Evolutionary conservation across 2,329 filamentous ascomycete species (phyloP), one percentile per base, ranked within the genome.

Genomic region (Dactylonectria macrodidyma): DNA sequence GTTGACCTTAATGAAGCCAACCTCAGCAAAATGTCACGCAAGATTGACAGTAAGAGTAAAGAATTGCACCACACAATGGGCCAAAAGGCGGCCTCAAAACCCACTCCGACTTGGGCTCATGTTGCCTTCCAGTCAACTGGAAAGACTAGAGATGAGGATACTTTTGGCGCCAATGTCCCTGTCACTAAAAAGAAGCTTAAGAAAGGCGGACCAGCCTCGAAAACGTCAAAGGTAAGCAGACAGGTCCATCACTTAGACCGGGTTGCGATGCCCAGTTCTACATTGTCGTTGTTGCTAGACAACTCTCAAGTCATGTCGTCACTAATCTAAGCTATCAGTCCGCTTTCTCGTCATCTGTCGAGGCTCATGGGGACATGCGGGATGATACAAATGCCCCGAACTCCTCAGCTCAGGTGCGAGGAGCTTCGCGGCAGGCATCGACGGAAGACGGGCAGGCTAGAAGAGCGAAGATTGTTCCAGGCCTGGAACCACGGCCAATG

Each of bases 31-130:
- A 14, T 50, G 4, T 74, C 76, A 36, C 51, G 65, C 14, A 69
- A 71, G 33, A 24, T 11, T 12, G 55, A 55, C 2, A 65, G 67
- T 3, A 54, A 30, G 2, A 46, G 52, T 12, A 76, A 55, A 34
- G 46, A 62, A 4, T 10, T 73, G 5, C 71, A 63, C 26, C 36
- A 59, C 14, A 77, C 73, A 5, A 77, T 78, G 76, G 55, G 55
- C 8, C 77, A 78, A 48, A 58, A 69, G 36, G 67, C 67, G 12
- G 46, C 62, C 4, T 41, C 56, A n/a, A 26, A 26, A 2, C 22
- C 33, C 6, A 65, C 56, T 3, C 22, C 33, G 6, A 65, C 56
- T 10, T 71, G 72, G 68, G 68, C 68, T 1, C 46, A 16, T 11
- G n/a, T 73, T 16, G 62, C 59, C 5, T 66, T 66, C 2, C 65